Conservation (phyloP, 495 filamentous ascomycete species). For the Penicillium cinerascens region DNA sequence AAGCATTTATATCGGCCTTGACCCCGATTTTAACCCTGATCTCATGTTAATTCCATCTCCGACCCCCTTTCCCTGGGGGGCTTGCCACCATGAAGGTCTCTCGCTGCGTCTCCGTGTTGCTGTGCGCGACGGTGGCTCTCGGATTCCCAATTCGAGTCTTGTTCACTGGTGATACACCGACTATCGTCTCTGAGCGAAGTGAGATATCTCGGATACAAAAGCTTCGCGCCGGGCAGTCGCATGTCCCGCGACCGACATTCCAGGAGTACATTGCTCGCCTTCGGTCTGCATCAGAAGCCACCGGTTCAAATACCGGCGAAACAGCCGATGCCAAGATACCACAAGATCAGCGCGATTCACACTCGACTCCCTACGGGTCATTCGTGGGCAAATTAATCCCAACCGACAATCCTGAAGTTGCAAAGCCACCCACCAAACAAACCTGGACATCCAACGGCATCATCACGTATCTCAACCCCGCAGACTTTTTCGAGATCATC, state of each 20-base stretch:
- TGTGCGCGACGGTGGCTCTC: background rate
- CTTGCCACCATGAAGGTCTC: slow-evolving; percentile 7
- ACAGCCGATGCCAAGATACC: background rate
- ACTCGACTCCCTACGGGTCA: slow-evolving; percentile 1
- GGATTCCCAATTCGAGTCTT: slow-evolving; percentile 5
- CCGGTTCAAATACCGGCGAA: background rate
- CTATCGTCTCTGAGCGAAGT: background rate
- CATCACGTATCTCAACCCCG: slow-evolving; percentile 2
- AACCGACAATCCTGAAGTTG: background rate
- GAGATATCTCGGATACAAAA: background rate
- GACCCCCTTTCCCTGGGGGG: background rate
- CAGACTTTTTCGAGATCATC: slow-evolving; percentile 13
- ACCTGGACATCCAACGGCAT: no score
- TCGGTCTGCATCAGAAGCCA: background rate
- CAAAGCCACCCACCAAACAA: no score
- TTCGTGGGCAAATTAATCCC: background rate
- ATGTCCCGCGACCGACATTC: background rate
- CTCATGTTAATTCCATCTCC: slow-evolving; percentile 2
- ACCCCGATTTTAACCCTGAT: background rate
- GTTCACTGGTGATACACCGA: slow-evolving; percentile 7
- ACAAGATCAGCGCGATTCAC: background rate
- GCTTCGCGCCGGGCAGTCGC: background rate
- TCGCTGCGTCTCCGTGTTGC: background rate
- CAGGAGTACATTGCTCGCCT: slow-evolving; percentile 2
- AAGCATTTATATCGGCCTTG: background rate